These are phyloP conservation scores for Phytomonas francai DNA, from an alignment of 208 protist genomes.

Conservation along the genomic window DNA sequence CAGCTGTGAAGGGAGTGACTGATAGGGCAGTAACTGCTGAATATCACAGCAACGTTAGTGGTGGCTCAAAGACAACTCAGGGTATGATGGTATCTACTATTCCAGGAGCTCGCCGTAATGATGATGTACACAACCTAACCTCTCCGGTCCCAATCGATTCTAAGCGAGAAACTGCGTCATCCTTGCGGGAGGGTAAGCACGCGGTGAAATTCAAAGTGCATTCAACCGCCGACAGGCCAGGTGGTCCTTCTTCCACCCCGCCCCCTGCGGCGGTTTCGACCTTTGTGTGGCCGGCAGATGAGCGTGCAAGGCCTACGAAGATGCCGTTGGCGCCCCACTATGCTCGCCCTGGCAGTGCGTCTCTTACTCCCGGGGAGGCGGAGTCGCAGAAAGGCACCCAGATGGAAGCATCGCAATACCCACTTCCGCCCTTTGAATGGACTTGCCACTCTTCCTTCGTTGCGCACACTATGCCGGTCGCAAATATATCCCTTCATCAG, in stretches of 20 bases:
- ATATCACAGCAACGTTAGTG: neutral
- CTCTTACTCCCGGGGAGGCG: neutral
- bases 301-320: conserved; percentile 17
- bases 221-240: conserved; percentile 7
- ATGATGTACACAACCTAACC: neutral
- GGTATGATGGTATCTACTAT: neutral
- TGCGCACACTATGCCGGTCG: conserved; percentile 85
- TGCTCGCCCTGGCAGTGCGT: neutral
- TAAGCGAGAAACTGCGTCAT: neutral
- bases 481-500: conserved; percentile 88
- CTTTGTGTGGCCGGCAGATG: conserved; percentile 70
- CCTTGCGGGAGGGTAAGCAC: neutral
- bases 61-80: neutral
- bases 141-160: neutral
- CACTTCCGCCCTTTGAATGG: conserved; percentile 30
- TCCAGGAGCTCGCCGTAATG: neutral
- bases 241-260: neutral
- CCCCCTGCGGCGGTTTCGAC: conserved; percentile 6
- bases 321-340: neutral
- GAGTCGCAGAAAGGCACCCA: conserved; percentile 3
- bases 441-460: conserved; percentile 56
- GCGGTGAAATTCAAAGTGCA: neutral
- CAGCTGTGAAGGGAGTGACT: conserved; percentile 4
- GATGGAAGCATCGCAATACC: neutral
- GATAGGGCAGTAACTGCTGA: neutral